Percentiles rank a stretch among this genome's conserved stretches.
Evolutionary conservation across 345 rosid genomes (phyloP).

Genomic region (Murraya koenigii): DNA sequence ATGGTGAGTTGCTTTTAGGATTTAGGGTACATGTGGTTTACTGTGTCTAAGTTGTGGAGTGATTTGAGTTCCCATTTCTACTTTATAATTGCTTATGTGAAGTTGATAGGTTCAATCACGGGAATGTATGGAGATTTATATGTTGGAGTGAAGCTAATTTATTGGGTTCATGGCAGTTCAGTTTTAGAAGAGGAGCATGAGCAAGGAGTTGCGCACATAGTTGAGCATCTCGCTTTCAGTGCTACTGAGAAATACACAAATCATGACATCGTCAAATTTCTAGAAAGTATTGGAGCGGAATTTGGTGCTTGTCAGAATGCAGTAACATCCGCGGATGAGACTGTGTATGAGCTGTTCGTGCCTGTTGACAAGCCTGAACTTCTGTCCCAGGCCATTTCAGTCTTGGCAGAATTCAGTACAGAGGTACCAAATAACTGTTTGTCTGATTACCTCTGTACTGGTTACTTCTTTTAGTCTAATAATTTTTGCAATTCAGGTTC

Average conservation of each 20-base stretch:
- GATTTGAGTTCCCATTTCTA: background rate
- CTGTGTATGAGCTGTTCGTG: slow-evolving; percentile 82
- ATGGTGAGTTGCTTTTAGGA: background rate
- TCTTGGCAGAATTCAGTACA: slow-evolving; percentile 83
- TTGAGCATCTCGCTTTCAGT: slow-evolving; percentile 95
- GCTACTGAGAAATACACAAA: slow-evolving; percentile 78
- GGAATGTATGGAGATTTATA: background rate
- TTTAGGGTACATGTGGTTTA: background rate
- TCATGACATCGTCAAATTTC: slow-evolving; percentile 87
- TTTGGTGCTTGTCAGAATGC: slow-evolving; percentile 98
- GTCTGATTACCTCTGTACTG: background rate
- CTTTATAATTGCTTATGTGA: background rate
- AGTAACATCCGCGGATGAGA: slow-evolving; percentile 84
- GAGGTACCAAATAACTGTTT: slow-evolving; percentile 47
- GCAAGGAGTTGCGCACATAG: slow-evolving; percentile 94
- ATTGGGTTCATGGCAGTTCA: slow-evolving; percentile 72
- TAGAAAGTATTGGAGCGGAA: slow-evolving; percentile 93
- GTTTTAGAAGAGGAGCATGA: slow-evolving; percentile 95
- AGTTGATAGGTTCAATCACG: background rate
- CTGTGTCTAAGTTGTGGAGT: background rate
- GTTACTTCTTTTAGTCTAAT: background rate
- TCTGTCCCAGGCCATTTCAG: slow-evolving; percentile 76
- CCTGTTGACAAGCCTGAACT: slow-evolving; percentile 82
- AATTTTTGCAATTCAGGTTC: slow-evolving; percentile 45
- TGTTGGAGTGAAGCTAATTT: slow-evolving; percentile 30